A percentile compares a stretch with the other conserved stretches of the same genome.
phyloP scores from a whole-genome alignment of 2,329 filamentous ascomycete genomes.

The Cercospora zeae-maydis region DNA sequence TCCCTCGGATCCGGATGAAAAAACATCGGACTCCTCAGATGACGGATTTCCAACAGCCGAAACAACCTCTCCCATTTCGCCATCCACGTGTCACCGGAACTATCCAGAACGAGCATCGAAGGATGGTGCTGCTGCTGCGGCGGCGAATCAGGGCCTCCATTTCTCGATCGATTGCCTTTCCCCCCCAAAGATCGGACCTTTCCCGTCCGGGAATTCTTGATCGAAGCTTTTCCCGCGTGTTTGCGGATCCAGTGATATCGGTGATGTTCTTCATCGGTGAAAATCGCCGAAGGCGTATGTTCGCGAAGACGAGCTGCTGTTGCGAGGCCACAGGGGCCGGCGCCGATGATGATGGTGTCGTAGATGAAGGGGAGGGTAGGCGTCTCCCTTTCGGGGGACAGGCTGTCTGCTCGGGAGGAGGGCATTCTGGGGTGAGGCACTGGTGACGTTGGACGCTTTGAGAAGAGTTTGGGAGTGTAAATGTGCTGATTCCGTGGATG shows the following conservation, averaged over 20 bases:
- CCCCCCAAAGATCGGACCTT: slow-evolving; percentile 26
- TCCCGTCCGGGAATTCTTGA: slow-evolving; percentile 52
- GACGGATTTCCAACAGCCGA: slow-evolving; percentile 62
- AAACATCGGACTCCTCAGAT: slow-evolving; percentile 76
- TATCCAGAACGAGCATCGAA: slow-evolving; percentile 64
- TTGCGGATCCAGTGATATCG: slow-evolving; percentile 75
- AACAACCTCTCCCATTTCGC: slow-evolving; percentile 68
- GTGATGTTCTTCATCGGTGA: slow-evolving; percentile 78
- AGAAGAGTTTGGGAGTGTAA: neutral
- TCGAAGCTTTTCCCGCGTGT: slow-evolving; percentile 57
- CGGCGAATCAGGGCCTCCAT: neutral
- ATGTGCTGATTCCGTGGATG: neutral
- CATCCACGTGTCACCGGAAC: slow-evolving; percentile 63
- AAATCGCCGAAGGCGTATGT: slow-evolving; percentile 70
- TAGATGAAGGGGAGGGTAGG: slow-evolving; percentile 38
- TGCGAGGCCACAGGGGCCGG: slow-evolving; percentile 70
- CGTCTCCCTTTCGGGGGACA: slow-evolving; percentile 18
- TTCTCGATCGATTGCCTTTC: slow-evolving; percentile 24
- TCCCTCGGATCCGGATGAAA: slow-evolving; percentile 77
- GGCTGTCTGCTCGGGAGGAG: slow-evolving; percentile 18
- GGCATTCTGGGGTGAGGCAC: slow-evolving; percentile 9
- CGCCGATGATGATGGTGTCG: slow-evolving; percentile 70
- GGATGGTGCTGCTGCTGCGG: neutral
- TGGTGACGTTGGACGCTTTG: too few species aligned
- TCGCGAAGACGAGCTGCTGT: slow-evolving; percentile 70